Conservation (phyloP, 805 yeast genomes). For the Kodamaea neixiangensis region DNA sequence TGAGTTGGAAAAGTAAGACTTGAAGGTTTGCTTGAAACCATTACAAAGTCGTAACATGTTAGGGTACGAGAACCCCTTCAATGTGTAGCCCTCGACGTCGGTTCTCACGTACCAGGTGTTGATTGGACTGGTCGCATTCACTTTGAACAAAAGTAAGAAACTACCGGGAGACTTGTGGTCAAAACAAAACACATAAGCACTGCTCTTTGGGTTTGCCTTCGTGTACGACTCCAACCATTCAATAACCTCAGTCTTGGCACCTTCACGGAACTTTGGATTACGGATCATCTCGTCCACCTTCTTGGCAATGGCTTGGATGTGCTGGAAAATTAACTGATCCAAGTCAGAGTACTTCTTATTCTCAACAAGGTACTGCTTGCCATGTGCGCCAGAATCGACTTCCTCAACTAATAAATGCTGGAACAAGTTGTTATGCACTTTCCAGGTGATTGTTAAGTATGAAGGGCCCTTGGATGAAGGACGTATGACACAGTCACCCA, state of each 20-base stretch:
- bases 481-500: conserved; percentile 91
- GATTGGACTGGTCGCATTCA: conserved; percentile 65
- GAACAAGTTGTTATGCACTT: conserved; percentile 84
- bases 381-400: conserved; percentile 54
- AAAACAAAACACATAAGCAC: conserved; percentile 87
- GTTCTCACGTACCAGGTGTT: conserved; percentile 89
- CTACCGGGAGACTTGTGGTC: conserved; percentile 95
- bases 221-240: conserved; percentile 88
- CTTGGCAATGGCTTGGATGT: conserved; percentile 79
- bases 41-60: conserved; percentile 86
- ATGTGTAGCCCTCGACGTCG: conserved; percentile 81
- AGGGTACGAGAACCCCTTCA: conserved; percentile 83
- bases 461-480: conserved; percentile 91
- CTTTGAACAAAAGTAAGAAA: conserved; percentile 83
- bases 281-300: conserved; percentile 81
- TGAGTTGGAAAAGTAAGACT: conserved; percentile 30
- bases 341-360: conserved; percentile 74
- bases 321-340: conserved; percentile 89
- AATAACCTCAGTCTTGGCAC: conserved; percentile 75
- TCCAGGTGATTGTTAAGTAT: conserved; percentile 94
- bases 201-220: conserved; percentile 85
- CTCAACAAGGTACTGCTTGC: conserved; percentile 61
- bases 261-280: conserved; percentile 86
- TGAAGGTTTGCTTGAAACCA: conserved; percentile 80
- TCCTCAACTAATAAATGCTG: conserved; percentile 91